Conservation (phyloP, 2,329 filamentous ascomycete genomes). For the Erysiphe pulchra region DNA sequence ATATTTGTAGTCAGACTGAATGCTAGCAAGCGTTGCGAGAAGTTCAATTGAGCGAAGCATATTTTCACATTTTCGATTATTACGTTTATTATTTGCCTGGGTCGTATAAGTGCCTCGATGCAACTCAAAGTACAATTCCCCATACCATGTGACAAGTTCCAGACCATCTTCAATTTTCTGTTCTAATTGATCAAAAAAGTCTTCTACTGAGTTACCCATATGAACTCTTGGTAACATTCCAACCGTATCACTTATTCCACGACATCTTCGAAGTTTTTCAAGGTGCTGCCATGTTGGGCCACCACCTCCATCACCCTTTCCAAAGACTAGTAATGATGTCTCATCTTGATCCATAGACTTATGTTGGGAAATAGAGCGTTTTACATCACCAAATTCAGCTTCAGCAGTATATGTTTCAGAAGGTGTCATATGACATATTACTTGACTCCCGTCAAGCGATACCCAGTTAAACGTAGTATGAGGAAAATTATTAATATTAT, state of each 20-base stretch:
- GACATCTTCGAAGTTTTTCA: slow-evolving; percentile 80
- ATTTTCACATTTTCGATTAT: slow-evolving; percentile 70
- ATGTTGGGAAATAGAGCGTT: slow-evolving; percentile 68
- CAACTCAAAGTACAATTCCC: slow-evolving; percentile 91
- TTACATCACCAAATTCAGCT: slow-evolving; percentile 85
- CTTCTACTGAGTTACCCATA: slow-evolving; percentile 72
- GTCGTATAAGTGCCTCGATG: slow-evolving; percentile 95
- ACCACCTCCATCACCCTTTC: slow-evolving; percentile 88
- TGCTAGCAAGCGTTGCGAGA: slow-evolving; percentile 60
- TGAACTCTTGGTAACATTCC: slow-evolving; percentile 68
- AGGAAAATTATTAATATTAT: slow-evolving; percentile 97
- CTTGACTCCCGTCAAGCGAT: slow-evolving; percentile 78
- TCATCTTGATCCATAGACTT: slow-evolving; percentile 88
- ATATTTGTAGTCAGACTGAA: slow-evolving; percentile 56
- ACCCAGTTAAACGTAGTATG: slow-evolving; percentile 99
- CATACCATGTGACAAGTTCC: slow-evolving; percentile 84
- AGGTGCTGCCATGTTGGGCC: slow-evolving; percentile 84
- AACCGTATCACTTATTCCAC: slow-evolving; percentile 70
- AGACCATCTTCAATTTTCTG: slow-evolving; percentile 36
- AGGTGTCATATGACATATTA: slow-evolving; percentile 93
- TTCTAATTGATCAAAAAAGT: slow-evolving; percentile 74
- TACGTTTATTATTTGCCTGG: slow-evolving; percentile 88
- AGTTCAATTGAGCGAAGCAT: slow-evolving; percentile 72
- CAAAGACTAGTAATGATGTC: slow-evolving; percentile 77
- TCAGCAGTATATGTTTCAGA: slow-evolving; percentile 87